Conservation (phyloP, 2,329 filamentous ascomycete genomes). For the Lojkania enalia region DNA sequence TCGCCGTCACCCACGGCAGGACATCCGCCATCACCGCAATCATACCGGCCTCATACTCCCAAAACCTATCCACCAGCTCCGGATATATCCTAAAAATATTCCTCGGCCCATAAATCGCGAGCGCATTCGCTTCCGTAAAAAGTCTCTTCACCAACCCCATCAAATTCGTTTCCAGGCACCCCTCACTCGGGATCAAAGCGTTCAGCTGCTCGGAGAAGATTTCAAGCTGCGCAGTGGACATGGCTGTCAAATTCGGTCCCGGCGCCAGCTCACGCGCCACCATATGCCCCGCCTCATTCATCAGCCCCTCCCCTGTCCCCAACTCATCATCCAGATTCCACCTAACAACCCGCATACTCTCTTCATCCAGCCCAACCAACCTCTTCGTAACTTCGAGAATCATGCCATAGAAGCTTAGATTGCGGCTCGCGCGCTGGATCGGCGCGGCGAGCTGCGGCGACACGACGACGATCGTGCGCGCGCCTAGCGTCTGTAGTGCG, state of each 20-base stretch:
- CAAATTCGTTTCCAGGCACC: constrained; percentile 27
- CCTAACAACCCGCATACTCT: constrained; percentile 15
- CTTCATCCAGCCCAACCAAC: constrained; percentile 37
- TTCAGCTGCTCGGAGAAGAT: constrained; percentile 34
- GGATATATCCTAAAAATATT: constrained; percentile 45
- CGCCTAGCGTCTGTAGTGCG: constrained; percentile 49
- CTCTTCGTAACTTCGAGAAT: constrained; percentile 44
- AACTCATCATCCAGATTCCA: constrained; percentile 33
- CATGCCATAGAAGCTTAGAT: constrained; percentile 49
- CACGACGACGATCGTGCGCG: constrained; percentile 50
- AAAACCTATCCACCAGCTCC: constrained; percentile 41
- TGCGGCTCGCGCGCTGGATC: constrained; percentile 43
- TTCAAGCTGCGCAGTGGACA: constrained; percentile 38
- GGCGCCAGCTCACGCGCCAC: constrained; percentile 13
- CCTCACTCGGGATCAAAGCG: constrained; percentile 41
- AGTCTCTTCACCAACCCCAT: constrained; percentile 23
- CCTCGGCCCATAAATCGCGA: constrained; percentile 48
- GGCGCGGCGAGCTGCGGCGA: constrained; percentile 45
- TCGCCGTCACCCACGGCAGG: constrained; percentile 43
- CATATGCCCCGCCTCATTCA: constrained; percentile 17
- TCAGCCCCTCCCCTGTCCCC: constrained; percentile 16
- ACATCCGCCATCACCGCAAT: constrained; percentile 33
- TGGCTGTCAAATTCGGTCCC: constrained; percentile 25
- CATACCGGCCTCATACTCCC: constrained; percentile 45
- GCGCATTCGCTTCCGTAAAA: constrained; percentile 46